These are phyloP conservation scores for Agaricus blazei DNA, from an alignment of 768 basidiomycete species.

Conservation along the genomic window DNA sequence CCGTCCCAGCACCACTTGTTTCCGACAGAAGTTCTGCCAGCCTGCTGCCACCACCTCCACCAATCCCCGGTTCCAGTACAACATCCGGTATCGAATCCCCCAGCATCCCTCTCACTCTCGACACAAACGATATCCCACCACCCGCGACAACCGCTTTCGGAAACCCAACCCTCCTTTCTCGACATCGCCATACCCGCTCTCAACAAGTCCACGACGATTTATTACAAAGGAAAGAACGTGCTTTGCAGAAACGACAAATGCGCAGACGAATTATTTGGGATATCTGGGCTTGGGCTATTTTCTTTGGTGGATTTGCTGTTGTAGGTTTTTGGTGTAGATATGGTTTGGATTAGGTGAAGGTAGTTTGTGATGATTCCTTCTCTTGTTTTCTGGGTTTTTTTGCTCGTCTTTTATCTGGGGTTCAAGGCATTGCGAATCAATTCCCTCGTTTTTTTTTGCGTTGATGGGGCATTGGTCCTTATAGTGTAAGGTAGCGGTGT, in stretches of 20 bases:
- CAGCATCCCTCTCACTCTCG: conserved; percentile 8
- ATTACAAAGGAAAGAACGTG: conserved; percentile 80
- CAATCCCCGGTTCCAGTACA: conserved; percentile 5
- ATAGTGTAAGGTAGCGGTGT: background rate
- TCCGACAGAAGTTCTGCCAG: background rate
- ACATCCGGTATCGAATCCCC: conserved; percentile 20
- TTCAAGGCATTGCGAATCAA: no score
- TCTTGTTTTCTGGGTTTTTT: background rate
- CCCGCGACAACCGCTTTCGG: background rate
- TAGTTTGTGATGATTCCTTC: background rate
- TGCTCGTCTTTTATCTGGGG: no score
- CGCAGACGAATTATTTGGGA: conserved; percentile 79
- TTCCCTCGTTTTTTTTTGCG: no score
- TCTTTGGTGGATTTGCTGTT: conserved; percentile 5
- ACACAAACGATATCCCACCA: background rate
- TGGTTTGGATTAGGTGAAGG: background rate
- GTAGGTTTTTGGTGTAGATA: background rate
- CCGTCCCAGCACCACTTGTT: background rate
- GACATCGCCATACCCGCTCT: conserved; percentile 17
- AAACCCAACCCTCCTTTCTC: background rate
- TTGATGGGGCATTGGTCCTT: background rate
- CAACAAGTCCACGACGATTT: conserved; percentile 53
- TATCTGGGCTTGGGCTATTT: conserved; percentile 60
- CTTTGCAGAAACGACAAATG: conserved; percentile 70
- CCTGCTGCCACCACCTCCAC: background rate